Conservation (phyloP, 2,329 filamentous ascomycete species). For the Colletotrichum sublineola region DNA sequence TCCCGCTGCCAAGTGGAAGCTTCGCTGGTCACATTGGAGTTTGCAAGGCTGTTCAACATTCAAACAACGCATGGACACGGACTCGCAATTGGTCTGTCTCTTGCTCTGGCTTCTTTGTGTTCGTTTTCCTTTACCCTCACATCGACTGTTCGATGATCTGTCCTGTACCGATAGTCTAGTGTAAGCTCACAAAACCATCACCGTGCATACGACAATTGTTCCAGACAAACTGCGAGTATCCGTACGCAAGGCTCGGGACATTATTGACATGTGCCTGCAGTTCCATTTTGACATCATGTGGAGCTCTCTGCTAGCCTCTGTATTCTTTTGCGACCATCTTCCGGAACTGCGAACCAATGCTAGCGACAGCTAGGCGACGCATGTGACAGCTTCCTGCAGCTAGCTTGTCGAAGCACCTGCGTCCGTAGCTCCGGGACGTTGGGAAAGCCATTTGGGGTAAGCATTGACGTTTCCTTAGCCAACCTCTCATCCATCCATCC, state of each 20-base stretch:
- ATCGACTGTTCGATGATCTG: not conserved
- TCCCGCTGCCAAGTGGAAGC: not conserved
- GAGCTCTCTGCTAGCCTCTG: not conserved
- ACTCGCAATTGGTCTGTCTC: not conserved
- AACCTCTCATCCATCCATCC: slow-evolving; percentile 26
- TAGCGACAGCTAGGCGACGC: slow-evolving; percentile 6
- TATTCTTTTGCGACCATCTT: not conserved
- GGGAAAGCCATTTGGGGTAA: slow-evolving; percentile 10
- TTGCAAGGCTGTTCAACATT: slow-evolving; percentile 3
- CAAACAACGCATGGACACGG: not conserved
- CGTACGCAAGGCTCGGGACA: not conserved
- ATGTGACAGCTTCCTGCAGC: slow-evolving; percentile 33
- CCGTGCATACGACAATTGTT: slow-evolving; percentile 3
- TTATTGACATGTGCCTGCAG: not conserved
- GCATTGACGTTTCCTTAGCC: slow-evolving; percentile 15
- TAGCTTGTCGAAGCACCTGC: slow-evolving; percentile 17
- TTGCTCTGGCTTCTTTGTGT: not conserved
- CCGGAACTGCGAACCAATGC: slow-evolving; percentile 27
- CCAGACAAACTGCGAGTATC: not conserved
- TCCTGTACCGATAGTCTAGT: slow-evolving; percentile 21
- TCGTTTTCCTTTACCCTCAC: not conserved
- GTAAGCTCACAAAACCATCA: slow-evolving; percentile 6
- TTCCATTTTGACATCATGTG: slow-evolving; percentile 3
- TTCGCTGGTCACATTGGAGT: not conserved
- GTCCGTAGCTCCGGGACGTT: slow-evolving; percentile 38